Conservation (phyloP, 176 grass and related monocot genomes). For the Cocos nucifera region DNA sequence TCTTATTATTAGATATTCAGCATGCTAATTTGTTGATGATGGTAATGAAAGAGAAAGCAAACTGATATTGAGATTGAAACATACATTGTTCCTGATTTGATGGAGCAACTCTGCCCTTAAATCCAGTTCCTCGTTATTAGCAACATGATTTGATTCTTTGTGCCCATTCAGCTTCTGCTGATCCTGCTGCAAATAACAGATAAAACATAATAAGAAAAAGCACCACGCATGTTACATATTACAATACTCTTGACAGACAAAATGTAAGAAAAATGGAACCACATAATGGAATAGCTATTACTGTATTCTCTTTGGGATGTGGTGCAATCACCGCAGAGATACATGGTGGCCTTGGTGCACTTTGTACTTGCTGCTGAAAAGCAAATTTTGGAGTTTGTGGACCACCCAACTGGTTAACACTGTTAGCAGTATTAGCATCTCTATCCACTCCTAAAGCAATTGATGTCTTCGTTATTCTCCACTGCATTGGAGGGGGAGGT, state of each 20-base stretch:
- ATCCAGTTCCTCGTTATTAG: slow-evolving; percentile 30
- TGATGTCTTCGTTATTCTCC: slow-evolving; percentile 57
- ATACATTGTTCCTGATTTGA: slow-evolving; percentile 87
- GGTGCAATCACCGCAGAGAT: slow-evolving; percentile 9
- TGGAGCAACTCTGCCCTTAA: slow-evolving; percentile 48
- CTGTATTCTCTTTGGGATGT: slow-evolving; percentile 27
- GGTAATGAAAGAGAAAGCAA: slow-evolving; percentile 11
- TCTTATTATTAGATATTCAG: neutral
- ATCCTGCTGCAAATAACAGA: slow-evolving; percentile 26
- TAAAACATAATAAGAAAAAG: neutral
- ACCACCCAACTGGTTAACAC: slow-evolving; percentile 13
- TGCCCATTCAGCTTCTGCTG: slow-evolving; percentile 26
- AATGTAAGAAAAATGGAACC: too few species aligned
- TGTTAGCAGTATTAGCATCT: slow-evolving; percentile 17
- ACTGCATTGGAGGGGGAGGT: slow-evolving; percentile 89
- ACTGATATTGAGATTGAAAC: slow-evolving; percentile 9
- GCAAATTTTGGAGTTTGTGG: slow-evolving; percentile 24
- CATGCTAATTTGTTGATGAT: slow-evolving; percentile 8
- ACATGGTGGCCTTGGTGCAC: slow-evolving; percentile 16
- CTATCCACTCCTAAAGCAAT: slow-evolving; percentile 28
- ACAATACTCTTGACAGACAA: too few species aligned
- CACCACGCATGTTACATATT: too few species aligned
- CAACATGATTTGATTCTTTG: slow-evolving; percentile 26
- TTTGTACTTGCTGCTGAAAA: slow-evolving; percentile 24
- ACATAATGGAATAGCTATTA: slow-evolving; percentile 5